Base-by-base conservation (phyloP, 148 eudicot species). In the Chenopodium quinoa region DNA sequence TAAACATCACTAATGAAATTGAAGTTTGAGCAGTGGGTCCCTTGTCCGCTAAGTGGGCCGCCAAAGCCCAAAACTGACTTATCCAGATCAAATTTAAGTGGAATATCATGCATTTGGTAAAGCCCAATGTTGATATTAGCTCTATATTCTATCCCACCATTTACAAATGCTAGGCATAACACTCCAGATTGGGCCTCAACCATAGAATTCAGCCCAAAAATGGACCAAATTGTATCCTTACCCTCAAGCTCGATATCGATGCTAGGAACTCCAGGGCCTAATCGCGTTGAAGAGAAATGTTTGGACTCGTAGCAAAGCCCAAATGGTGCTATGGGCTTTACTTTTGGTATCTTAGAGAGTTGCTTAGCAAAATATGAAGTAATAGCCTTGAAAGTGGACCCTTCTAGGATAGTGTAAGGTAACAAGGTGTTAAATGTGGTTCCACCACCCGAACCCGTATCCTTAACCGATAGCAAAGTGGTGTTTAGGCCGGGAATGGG, bases 131-230 rank as follows among this genome's bases (percentile, higher is more conserved):
- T 85, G 47, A 91, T 77, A 3, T 86, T 54, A 77, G 90, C 87
- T 72, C 86, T 84, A 6, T 89, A 84, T n/a, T 81, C 69, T 5
- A 4, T 29, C 84, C 86, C 90, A 19, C 92, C 94, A 81, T 91
- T 88, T 27, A 89, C 88, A 79, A 91, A 87, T 31, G 90, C 94
- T 31, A 91, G 75, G 62, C 94, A 90, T 25, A 83, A 34, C 69
- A 86, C 88, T 0, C 87, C 91, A 0, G 88, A 85, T 48, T 84
- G 67, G 9, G 90, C 90, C 73, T 86, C 85, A 58, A 91, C 89
- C 87, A 91, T 52, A 4, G 89, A 85, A 63, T 90, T 90, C 12
- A 84, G 62, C 23, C 92, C 90, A 10, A 76, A 75, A 6, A 91
- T 78, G 2, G 86, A 84, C 94, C 94, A 91, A 5, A 80, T 65